Evolutionary conservation across 768 basidiomycete genomes (phyloP).

Genomic region (Kwoniella dendrophila): DNA sequence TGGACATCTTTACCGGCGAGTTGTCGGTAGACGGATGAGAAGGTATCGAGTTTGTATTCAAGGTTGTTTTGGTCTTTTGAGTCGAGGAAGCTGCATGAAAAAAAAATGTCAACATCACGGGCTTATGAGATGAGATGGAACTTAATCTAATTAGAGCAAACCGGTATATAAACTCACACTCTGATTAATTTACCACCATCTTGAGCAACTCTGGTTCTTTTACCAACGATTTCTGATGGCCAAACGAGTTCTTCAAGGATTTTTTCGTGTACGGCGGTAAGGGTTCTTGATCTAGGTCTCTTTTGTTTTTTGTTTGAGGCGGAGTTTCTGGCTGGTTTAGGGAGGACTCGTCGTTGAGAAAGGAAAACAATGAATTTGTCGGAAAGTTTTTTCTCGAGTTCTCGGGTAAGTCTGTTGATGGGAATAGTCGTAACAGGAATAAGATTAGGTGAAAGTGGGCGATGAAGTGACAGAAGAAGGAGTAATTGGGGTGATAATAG

Average conservation of each 20-base stretch:
- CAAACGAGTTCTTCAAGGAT: slow-evolving; percentile 98
- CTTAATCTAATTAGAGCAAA: neutral
- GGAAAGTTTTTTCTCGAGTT: slow-evolving; percentile 99
- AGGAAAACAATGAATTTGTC: slow-evolving; percentile 99
- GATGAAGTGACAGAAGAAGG: neutral
- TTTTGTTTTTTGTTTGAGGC: slow-evolving; percentile 79
- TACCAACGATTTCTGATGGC: slow-evolving; percentile 98
- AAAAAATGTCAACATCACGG: neutral
- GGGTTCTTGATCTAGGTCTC: slow-evolving; percentile 92
- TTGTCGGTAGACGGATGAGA: slow-evolving; percentile 90
- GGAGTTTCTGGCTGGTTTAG: slow-evolving; percentile 92
- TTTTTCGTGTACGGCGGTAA: slow-evolving; percentile 96
- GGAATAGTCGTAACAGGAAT: slow-evolving; percentile 6
- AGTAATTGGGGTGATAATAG: neutral
- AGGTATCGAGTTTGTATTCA: slow-evolving; percentile 99
- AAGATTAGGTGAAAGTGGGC: neutral
- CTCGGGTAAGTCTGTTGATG: slow-evolving; percentile 80
- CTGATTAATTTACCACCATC: slow-evolving; percentile 95
- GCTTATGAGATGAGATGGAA: neutral
- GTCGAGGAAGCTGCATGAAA: slow-evolving; percentile 77
- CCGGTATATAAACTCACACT: slow-evolving; percentile 70
- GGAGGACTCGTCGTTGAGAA: slow-evolving; percentile 96
- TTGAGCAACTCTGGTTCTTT: slow-evolving; percentile 88
- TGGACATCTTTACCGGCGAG: slow-evolving; percentile 93
- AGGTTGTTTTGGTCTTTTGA: slow-evolving; percentile 95